These are phyloP conservation scores for Talaromyces sp. DNA, from an alignment of 2,329 filamentous ascomycete species.

Conservation along the genomic window DNA sequence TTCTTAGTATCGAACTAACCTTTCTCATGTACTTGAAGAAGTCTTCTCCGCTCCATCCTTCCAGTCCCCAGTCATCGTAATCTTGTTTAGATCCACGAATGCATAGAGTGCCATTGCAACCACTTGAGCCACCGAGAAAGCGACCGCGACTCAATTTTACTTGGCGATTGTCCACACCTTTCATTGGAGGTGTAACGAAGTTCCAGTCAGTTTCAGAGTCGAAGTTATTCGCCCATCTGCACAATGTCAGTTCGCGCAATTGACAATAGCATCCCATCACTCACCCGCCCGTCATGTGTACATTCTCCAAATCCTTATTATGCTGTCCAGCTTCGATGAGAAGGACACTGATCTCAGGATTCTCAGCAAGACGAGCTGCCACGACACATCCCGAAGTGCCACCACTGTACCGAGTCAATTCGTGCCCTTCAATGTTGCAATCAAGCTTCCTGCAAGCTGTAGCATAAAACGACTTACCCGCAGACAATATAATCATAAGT, in stretches of 20 bases:
- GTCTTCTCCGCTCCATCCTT: constrained; percentile 60
- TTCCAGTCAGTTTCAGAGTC: constrained; percentile 51
- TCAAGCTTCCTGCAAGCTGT: too few relatives aligned
- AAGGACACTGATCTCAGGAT: constrained; percentile 45
- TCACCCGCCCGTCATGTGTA: constrained; percentile 49
- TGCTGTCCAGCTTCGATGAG: constrained; percentile 54
- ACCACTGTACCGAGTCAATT: constrained; percentile 35
- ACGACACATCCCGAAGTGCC: constrained; percentile 55
- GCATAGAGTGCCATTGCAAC: constrained; percentile 50
- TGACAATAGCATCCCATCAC: constrained; percentile 1
- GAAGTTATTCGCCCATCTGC: constrained; percentile 47
- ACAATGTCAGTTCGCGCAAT: background rate
- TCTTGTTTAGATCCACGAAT: constrained; percentile 48
- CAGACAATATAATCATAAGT: constrained; percentile 36
- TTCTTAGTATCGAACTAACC: constrained; percentile 30
- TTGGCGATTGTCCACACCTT: constrained; percentile 43
- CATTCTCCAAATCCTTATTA: constrained; percentile 49
- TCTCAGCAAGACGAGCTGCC: constrained; percentile 52
- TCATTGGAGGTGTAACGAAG: constrained; percentile 43
- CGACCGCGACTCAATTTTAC: constrained; percentile 48
- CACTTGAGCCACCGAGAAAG: constrained; percentile 48
- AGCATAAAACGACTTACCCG: too few relatives aligned
- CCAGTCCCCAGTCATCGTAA: constrained; percentile 58
- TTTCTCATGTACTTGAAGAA: constrained; percentile 61
- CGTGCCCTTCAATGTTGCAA: background rate